Evolutionary conservation across 2,329 filamentous ascomycete species (phyloP), one percentile per base, ranked within the genome.

Genomic region (Xylariaceae sp.): DNA sequence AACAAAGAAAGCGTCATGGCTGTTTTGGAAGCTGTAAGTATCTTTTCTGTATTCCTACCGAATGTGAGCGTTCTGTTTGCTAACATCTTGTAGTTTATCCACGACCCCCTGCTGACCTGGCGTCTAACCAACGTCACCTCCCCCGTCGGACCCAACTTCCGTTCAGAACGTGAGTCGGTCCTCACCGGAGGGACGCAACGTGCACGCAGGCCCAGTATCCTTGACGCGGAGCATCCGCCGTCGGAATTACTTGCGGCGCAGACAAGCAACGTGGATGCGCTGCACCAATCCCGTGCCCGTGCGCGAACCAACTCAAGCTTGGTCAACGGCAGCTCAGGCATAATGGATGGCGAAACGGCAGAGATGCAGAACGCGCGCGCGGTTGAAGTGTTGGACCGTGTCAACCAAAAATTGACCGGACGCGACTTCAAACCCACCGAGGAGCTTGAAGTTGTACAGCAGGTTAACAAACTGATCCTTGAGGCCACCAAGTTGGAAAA

Each of bases 1-100:
- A 98, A 98, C 67, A 98, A 98, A 68, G 93, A 98, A 69, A 95
- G 89, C 32, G 78, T 99, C 44, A 96, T 98, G 88, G 93, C 93
- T 22, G 93, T 99, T 16, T 72, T 98, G 42, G 93, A 99, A 78
- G 93, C 93, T 51, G 88, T 93, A 79, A 81, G 87, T 83, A 34
- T 30, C 35, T 26, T 11, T 26, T 26, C 22, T 11, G 6, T 26
- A 32, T 7, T 32, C 13, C 6, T 17, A 32, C 13, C 7, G 8
- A 13, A 32, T 32, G 13, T 32, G 13, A 32, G 6, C 6, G 30
- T 32, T 32, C 4, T 17, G 6, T 7, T 13, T 7, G 16, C 30
- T 32, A n/a, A 32, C 42, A 18, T 15, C 36, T 7, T 31, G 7
- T 59, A 93, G 87, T 99, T 99, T 69, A 96, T 99, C 52, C 94